A percentile compares a stretch with the other conserved stretches of the same genome.
Evolutionary conservation across 768 basidiomycete genomes (phyloP).

Genomic region (Mycena metata): DNA sequence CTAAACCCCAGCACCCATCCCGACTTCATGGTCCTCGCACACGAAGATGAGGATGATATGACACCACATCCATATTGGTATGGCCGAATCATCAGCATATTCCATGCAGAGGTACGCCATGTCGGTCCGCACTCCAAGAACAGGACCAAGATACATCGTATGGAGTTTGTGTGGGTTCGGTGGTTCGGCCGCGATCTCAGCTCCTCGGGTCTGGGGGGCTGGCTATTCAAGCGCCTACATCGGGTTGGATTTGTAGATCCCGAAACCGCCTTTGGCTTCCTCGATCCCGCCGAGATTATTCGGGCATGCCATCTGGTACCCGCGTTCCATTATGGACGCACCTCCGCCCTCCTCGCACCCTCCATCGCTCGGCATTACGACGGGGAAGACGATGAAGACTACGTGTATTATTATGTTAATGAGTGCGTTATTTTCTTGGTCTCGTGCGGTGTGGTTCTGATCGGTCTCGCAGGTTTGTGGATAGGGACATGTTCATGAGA

Average conservation of each 20-base stretch:
- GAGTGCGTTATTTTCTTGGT: constrained; percentile 41
- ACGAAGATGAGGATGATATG: constrained; percentile 3
- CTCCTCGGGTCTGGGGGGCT: background rate
- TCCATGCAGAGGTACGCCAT: constrained; percentile 8
- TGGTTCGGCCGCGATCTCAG: background rate
- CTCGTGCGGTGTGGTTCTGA: background rate
- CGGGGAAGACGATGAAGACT: constrained; percentile 36
- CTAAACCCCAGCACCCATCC: constrained; percentile 1
- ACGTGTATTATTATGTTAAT: constrained; percentile 49
- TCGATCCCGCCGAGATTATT: constrained; percentile 54
- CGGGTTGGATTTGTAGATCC: background rate
- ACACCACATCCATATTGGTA: constrained; percentile 19
- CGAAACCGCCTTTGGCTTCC: constrained; percentile 52
- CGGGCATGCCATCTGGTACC: constrained; percentile 54
- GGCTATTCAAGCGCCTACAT: background rate
- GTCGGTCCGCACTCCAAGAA: constrained; percentile 2
- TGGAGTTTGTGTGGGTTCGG: constrained; percentile 17
- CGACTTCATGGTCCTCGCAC: constrained; percentile 7
- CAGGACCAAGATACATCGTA: background rate
- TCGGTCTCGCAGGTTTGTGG: background rate
- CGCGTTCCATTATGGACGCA: constrained; percentile 41
- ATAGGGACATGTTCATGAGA: constrained; percentile 41
- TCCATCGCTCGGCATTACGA: constrained; percentile 32
- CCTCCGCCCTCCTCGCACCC: constrained; percentile 27
- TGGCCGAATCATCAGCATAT: background rate